These are phyloP conservation scores for Ascochyta clinopodiicola DNA, from an alignment of 2,329 filamentous ascomycete genomes.

Conservation along the genomic window DNA sequence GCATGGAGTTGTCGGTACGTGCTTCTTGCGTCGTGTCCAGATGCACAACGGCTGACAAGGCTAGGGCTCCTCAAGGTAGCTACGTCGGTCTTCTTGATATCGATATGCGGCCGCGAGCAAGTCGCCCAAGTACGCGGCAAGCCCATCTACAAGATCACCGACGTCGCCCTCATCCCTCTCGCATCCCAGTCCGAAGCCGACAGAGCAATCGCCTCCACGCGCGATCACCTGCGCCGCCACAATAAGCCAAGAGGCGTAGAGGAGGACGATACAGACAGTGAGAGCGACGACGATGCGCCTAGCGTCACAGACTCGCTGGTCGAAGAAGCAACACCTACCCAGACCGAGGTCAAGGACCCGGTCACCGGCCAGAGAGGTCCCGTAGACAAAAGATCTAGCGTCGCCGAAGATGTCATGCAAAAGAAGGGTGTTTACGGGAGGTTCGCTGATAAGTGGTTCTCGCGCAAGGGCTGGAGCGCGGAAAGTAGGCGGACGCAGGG, in stretches of 20 bases:
- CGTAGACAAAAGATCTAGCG: constrained; percentile 55
- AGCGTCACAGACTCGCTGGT: constrained; percentile 48
- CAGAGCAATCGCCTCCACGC: constrained; percentile 71
- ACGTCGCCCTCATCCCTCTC: constrained; percentile 89
- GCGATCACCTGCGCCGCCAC: constrained; percentile 52
- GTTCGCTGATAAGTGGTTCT: constrained; percentile 93
- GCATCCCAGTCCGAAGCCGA: constrained; percentile 76
- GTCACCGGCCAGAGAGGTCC: constrained; percentile 36
- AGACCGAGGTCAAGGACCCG: constrained; percentile 42
- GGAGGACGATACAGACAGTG: constrained; percentile 41
- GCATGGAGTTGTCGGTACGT: constrained; percentile 63
- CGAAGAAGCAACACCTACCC: constrained; percentile 41
- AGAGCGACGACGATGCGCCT: constrained; percentile 42
- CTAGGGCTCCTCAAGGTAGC: constrained; percentile 86
- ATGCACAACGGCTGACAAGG: neutral
- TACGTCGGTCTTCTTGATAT: constrained; percentile 80
- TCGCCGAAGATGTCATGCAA: constrained; percentile 88
- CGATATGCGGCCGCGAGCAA: constrained; percentile 84
- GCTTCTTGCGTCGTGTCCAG: constrained; percentile 4
- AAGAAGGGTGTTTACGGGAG: constrained; percentile 83
- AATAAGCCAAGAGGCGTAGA: constrained; percentile 33
- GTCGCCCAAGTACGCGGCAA: constrained; percentile 85
- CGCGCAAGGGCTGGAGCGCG: constrained; percentile 78
- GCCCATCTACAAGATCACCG: constrained; percentile 85
- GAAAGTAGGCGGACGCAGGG: constrained; percentile 74